phyloP scores from a whole-genome alignment of 495 filamentous ascomycete species.

The Hypomontagnella monticulosa region DNA sequence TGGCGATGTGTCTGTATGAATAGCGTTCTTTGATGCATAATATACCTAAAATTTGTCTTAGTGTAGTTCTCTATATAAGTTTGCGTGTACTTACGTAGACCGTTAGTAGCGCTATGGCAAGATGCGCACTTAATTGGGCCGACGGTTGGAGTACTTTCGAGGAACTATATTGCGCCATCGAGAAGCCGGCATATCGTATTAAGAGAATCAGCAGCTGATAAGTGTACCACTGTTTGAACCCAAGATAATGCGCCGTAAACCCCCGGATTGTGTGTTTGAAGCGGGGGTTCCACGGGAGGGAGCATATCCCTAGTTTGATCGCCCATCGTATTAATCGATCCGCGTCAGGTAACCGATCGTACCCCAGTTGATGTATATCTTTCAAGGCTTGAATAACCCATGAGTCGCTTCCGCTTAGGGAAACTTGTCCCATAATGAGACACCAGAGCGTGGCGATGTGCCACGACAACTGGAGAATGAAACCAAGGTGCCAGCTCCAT shows the following conservation, averaged over 20 bases:
- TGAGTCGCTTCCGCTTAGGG: constrained; percentile 9
- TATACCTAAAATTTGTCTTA: constrained; percentile 53
- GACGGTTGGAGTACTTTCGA: constrained; percentile 52
- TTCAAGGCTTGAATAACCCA: constrained; percentile 45
- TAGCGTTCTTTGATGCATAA: constrained; percentile 57
- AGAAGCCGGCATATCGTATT: constrained; percentile 64
- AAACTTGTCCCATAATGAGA: constrained; percentile 27
- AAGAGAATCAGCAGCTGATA: constrained; percentile 70
- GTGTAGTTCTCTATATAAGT: constrained; percentile 16
- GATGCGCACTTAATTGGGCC: constrained; percentile 61
- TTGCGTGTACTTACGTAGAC: constrained; percentile 59
- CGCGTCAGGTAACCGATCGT: constrained; percentile 38
- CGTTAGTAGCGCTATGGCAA: constrained; percentile 63
- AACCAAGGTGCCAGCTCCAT: constrained; percentile 62
- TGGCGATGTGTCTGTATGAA: constrained; percentile 65
- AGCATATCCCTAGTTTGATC: constrained; percentile 62
- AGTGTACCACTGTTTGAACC: constrained; percentile 73
- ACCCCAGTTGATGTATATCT: constrained; percentile 44
- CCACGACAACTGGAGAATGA: constrained; percentile 64
- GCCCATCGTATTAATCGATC: constrained; percentile 57
- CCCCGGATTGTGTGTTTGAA: constrained; percentile 71
- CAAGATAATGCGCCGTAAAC: constrained; percentile 69
- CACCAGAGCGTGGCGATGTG: constrained; percentile 51
- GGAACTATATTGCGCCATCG: constrained; percentile 56
- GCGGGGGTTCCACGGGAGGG: constrained; percentile 82